Conservation (phyloP, 345 rosid genomes). For the Camelina hispida region DNA sequence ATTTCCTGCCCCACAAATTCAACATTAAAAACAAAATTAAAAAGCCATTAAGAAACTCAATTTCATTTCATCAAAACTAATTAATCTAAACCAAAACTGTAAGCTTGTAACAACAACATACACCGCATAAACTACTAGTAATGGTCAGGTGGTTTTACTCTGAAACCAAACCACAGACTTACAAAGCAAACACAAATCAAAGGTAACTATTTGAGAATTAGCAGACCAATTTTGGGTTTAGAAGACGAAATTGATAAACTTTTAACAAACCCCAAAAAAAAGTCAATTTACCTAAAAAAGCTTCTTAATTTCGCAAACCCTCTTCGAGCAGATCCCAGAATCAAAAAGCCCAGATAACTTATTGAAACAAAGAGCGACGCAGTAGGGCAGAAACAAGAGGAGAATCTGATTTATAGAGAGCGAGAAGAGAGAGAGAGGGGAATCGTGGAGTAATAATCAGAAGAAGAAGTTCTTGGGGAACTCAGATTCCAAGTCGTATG, state of each 20-base stretch:
- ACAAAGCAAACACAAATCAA: constrained; percentile 16
- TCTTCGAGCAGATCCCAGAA: constrained; percentile 36
- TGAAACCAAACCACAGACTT: background rate
- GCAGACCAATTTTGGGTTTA: background rate
- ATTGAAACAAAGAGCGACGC: constrained; percentile 10
- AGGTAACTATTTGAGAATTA: background rate
- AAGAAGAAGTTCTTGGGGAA: constrained; percentile 9
- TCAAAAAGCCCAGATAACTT: constrained; percentile 2
- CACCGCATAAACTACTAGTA: background rate
- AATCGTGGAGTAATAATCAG: background rate
- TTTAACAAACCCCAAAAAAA: background rate
- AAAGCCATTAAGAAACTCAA: no score
- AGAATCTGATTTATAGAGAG: constrained; percentile 25
- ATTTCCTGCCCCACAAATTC: constrained; percentile 40
- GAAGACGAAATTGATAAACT: constrained; percentile 12
- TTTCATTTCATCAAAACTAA: background rate
- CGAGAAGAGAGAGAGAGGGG: constrained; percentile 4
- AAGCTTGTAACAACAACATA: background rate
- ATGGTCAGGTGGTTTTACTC: background rate
- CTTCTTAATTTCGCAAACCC: background rate
- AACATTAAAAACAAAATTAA: no score
- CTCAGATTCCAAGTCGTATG: constrained; percentile 27
- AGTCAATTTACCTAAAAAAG: constrained; percentile 22
- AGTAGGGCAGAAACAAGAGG: background rate
- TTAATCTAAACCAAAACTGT: constrained; percentile 1